phyloP scores from a whole-genome alignment of 2,329 filamentous ascomycete species.

The Chaetothyriales sp. region DNA sequence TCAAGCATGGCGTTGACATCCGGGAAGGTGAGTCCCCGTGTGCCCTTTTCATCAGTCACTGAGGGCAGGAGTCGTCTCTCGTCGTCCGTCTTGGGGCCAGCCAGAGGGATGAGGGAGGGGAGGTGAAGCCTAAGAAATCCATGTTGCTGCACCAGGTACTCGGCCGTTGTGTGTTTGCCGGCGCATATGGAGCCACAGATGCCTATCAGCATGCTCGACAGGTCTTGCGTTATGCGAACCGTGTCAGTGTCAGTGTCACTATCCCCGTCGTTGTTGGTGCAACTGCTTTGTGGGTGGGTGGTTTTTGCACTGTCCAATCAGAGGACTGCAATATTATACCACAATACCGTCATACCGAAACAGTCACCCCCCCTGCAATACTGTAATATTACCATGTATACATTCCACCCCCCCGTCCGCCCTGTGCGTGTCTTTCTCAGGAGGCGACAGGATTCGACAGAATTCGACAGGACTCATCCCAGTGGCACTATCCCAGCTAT shows the following conservation, averaged over 20 bases:
- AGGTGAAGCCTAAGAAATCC: slow-evolving; percentile 63
- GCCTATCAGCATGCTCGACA: slow-evolving; percentile 37
- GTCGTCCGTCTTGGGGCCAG: slow-evolving; percentile 3
- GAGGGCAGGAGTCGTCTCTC: slow-evolving; percentile 12
- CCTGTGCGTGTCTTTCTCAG: too few relatives aligned
- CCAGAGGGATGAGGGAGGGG: slow-evolving; percentile 22
- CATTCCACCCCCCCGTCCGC: too few relatives aligned
- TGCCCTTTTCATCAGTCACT: slow-evolving; percentile 16
- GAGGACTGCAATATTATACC: not conserved
- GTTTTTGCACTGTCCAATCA: not conserved
- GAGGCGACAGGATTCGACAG: too few relatives aligned
- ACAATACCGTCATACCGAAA: not conserved
- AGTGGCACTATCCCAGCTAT: too few relatives aligned
- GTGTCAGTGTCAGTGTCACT: too few relatives aligned
- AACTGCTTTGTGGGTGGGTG: too few relatives aligned
- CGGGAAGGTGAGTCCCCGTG: slow-evolving; percentile 16
- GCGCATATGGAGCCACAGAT: slow-evolving; percentile 60
- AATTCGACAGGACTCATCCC: too few relatives aligned
- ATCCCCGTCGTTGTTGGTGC: not conserved
- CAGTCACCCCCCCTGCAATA: not conserved
- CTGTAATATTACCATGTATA: too few relatives aligned
- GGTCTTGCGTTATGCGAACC: too few relatives aligned
- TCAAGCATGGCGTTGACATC: slow-evolving; percentile 57
- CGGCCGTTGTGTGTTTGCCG: slow-evolving; percentile 77
- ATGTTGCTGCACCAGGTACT: slow-evolving; percentile 72